Evolutionary conservation across 1,139 yeast species (phyloP), one percentile per base, ranked within the genome.

Genomic region (Pichia sp.): DNA sequence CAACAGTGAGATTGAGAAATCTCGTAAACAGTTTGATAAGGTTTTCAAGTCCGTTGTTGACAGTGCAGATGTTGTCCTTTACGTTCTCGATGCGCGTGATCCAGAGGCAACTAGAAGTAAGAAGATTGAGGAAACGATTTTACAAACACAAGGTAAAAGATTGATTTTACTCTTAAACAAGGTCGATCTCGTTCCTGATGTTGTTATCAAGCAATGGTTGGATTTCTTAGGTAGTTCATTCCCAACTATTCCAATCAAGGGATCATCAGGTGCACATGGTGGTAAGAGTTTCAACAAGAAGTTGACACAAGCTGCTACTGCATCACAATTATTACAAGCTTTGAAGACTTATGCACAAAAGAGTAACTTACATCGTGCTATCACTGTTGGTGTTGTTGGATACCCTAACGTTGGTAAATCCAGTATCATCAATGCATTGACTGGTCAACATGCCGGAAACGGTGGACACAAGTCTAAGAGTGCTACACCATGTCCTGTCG

Each of bases 391-490:
- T 54, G 94, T 91, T 32, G 84, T 93, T 51, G 97, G 97, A 22
- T 88, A 87, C 59, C 97, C 97, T 32, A 91, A 91, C 51, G 88
- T 80, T 27, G 98, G 98, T 50, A 91, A 91, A 59, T 87, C 96
- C 1, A 87, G 96, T 12, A 83, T 93, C 38, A 91, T 91, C 55
- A 91, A 91, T 58, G 85, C 95, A 4, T 69, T 91, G 46, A 79
- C 94, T 10, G 72, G 84, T 37, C 79, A 94, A 62, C 93, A 85
- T 55, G 87, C 91, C 35, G 70, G 72, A 29, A 64, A 70, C 19
- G 40, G 43, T 20, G 27, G 21, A 6, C 66, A 76, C 30, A 74
- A 71, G 27, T n/a, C n/a, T n/a, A 38, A 50, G 14, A 29, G 15
- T 15, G 22, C 21, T 4, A 16, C 18, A n/a, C 93, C 91, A 10